Conservation (phyloP, 2,329 filamentous ascomycete genomes). For the Alternaria ventricosa region DNA sequence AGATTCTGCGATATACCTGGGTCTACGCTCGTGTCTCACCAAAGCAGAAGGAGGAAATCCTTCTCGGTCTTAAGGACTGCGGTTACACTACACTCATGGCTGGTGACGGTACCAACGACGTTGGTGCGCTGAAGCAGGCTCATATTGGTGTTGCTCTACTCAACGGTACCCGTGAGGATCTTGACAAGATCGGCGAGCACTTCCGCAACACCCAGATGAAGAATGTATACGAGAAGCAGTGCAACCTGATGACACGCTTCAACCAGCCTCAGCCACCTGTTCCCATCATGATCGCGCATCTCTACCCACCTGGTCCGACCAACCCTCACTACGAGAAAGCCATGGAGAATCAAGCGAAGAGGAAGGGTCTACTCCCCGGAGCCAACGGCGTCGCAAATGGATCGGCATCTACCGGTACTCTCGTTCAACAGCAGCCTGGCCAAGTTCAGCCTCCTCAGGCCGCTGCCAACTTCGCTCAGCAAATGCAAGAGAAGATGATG, state of each 20-base stretch:
- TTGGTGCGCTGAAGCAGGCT: conserved; percentile 95
- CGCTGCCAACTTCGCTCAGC: conserved; percentile 72
- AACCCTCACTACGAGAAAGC: conserved; percentile 97
- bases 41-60: conserved; percentile 98
- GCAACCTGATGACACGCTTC: conserved; percentile 89
- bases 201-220: conserved; percentile 97
- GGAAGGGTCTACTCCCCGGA: conserved; percentile 70
- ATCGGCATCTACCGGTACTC: conserved; percentile 24
- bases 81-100: conserved; percentile 99
- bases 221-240: conserved; percentile 97
- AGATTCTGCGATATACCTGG: conserved; percentile 88
- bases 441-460: conserved; percentile 65
- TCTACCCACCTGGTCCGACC: conserved; percentile 86
- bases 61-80: conserved; percentile 94
- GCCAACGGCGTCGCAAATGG: conserved; percentile 51
- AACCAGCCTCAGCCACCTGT: conserved; percentile 93
- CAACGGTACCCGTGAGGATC: conserved; percentile 90
- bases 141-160: conserved; percentile 96
- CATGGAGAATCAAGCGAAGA: conserved; percentile 81
- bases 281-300: conserved; percentile 87
- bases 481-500: conserved; percentile 81
- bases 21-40: conserved; percentile 98
- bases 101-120: conserved; percentile 97
- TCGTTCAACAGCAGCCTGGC: conserved; percentile 52
- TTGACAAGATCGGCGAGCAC: conserved; percentile 91